Evolutionary conservation across 305 asterid genomes (phyloP).

Genomic region (Solanum chacoense): DNA sequence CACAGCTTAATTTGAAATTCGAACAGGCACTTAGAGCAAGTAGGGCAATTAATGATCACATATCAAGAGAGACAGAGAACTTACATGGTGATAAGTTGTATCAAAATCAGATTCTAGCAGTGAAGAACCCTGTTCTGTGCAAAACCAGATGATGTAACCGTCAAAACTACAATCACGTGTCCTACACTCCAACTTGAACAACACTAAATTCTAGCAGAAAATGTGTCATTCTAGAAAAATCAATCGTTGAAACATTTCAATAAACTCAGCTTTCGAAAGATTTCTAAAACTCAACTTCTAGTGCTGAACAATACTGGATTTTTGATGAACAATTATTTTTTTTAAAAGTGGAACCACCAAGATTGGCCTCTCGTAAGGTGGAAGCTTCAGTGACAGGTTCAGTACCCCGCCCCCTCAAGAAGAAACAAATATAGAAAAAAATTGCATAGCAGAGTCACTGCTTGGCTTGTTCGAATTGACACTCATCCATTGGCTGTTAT

Average conservation of each 20-base stretch:
- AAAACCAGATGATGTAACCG: conserved; percentile 15
- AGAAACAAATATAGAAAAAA: neutral
- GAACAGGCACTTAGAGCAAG: neutral
- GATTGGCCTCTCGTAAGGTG: neutral
- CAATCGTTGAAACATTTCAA: neutral
- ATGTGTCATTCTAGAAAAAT: neutral
- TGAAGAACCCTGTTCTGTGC: conserved; percentile 46
- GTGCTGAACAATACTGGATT: neutral
- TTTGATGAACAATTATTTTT: neutral
- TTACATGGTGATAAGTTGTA: conserved; percentile 38
- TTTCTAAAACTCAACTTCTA: neutral
- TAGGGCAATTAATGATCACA: neutral
- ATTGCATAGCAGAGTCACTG: neutral
- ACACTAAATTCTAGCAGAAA: neutral
- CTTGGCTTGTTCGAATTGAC: neutral
- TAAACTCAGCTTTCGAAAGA: neutral
- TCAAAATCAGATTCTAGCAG: conserved; percentile 19
- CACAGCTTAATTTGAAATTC: neutral
- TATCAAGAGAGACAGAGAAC: neutral
- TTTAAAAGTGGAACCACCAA: neutral
- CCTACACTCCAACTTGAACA: neutral
- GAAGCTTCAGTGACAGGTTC: neutral
- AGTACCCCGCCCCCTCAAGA: neutral
- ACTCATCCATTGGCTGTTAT: neutral
- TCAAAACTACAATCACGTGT: neutral